A percentile compares a stretch with the other conserved stretches of the same genome.
These are phyloP conservation scores for Oryza nivara DNA, from an alignment of 176 grass and related monocot genomes.

Conservation along the genomic window DNA sequence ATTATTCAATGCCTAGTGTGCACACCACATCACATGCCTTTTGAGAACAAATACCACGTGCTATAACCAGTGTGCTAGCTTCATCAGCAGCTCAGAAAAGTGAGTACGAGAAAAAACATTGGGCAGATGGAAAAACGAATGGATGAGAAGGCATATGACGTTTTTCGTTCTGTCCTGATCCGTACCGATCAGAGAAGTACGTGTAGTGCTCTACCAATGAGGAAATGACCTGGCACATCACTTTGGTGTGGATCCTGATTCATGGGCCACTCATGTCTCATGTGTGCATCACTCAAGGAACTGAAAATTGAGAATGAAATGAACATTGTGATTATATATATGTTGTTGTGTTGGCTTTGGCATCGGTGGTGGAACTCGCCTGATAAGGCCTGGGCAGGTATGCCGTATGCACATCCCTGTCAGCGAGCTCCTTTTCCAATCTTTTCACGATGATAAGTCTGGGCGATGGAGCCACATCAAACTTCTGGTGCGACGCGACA, in stretches of 20 bases:
- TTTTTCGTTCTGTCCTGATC: not conserved
- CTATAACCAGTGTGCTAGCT: not conserved
- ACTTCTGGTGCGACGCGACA: too few species aligned
- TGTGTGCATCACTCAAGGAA: not conserved
- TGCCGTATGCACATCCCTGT: too few species aligned
- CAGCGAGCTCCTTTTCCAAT: too few species aligned
- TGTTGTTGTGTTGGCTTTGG: not conserved
- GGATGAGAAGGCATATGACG: not conserved
- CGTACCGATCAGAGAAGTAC: not conserved
- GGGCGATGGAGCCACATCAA: too few species aligned
- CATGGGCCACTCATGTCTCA: not conserved
- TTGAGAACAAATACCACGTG: not conserved
- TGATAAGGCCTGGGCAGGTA: not conserved
- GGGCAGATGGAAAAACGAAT: not conserved
- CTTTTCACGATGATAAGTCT: too few species aligned
- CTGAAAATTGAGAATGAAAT: not conserved
- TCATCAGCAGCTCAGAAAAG: not conserved
- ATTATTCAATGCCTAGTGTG: not conserved
- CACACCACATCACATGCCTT: not conserved
- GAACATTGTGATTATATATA: not conserved
- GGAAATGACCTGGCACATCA: not conserved
- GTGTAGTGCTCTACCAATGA: not conserved
- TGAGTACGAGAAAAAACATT: not conserved
- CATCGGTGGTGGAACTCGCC: not conserved
- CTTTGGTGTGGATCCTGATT: conserved; percentile 16